Base-by-base conservation (phyloP, 345 rosid genomes). In the Xanthoceras sorbifolium region DNA sequence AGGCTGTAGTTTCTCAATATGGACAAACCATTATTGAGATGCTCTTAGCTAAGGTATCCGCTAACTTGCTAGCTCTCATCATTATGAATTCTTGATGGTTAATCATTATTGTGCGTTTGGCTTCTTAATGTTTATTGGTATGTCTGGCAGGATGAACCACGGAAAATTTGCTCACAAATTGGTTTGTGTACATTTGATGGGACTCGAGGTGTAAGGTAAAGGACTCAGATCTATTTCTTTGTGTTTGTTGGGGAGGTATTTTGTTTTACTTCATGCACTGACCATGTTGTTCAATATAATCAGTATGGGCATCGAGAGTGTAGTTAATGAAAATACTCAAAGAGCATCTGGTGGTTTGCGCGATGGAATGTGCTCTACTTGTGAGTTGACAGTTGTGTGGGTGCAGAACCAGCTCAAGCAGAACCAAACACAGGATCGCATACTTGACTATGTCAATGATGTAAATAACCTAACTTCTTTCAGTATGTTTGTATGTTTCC, bases 381-480 rank as follows among this genome's bases (percentile, higher is more conserved):
- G 97, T 79, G 89, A 88, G 90, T 83, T 88, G 92, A 77, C 93
- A 6, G 89, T 90, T 75, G 83, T 90, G 29, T 91, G 97, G 93
- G 82, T 88, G 84, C 89, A 88, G 72, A 87, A 83, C 84, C 88
- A 90, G 82, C 76, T 91, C 52, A 83, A 25, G 79, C 90, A 82
- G 79, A 91, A 91, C 77, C 75, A 81, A 79, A 86, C 97, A 4
- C 80, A 81, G 76, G 91, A 90, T 14, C 76, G 4, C 28, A 82
- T 91, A 78, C 79, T 91, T 11, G 62, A 78, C 65, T 91, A 88
- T 76, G 86, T 83, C 28, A 87, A 91, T 77, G 80, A 90, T 83
- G 92, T 88, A 77, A 57, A 25, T 60, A 66, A 50, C 61, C 5
- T n/a, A 2, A 3, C n/a, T 28, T 34, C 66, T 32, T 17, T 78